Base-by-base conservation (phyloP, 306 rosid species). In the Urtica urens region DNA sequence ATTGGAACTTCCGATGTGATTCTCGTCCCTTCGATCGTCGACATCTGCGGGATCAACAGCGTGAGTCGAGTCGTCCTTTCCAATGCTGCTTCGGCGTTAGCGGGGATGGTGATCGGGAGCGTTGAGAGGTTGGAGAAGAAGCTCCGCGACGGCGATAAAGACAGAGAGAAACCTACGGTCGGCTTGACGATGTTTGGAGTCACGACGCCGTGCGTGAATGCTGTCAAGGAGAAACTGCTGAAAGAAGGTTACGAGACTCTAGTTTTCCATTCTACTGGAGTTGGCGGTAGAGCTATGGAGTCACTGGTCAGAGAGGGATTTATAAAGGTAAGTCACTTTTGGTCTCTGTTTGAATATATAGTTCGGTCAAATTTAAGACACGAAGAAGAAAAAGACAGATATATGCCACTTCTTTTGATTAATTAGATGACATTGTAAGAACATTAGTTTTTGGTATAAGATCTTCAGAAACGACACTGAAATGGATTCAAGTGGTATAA, bases 221-320 rank as follows among this genome's bases (percentile, higher is more conserved):
- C 69, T 61, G 90, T 80, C 50, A 61, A 53, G 39, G 93, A 81
- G 58, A 72, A 81, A 57, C 69, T 88, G 90, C 73, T 29, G 28
- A 46, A 60, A 43, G 86, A 78, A 61, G 96, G 96, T 48, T 81
- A 72, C 51, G 93, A 83, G 65, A 70, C 78, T 53, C 73, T 88
- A 59, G 85, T 83, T 64, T 88, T 88, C 60, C 96, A 88, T 68
- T 88, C 93, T 23, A 88, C 95, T 40, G 96, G 96, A 48, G 93
- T 88, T 37, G 95, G 96, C 4, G 96, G 96, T 25, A 81, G 72
- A 63, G 96, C 93, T n/a, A 81, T 88, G 96, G 95, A 88, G 78
- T 67, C 74, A 63, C 71, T 88, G 62, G 88, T 84, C 63, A 74
- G 67, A 66, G 95, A 74, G 62, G 96, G 90, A 43, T 74, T 83